Evolutionary conservation across 148 eudicot species (phyloP), one percentile per base, ranked within the genome.

Genomic region (Rhododendron ovatum): DNA sequence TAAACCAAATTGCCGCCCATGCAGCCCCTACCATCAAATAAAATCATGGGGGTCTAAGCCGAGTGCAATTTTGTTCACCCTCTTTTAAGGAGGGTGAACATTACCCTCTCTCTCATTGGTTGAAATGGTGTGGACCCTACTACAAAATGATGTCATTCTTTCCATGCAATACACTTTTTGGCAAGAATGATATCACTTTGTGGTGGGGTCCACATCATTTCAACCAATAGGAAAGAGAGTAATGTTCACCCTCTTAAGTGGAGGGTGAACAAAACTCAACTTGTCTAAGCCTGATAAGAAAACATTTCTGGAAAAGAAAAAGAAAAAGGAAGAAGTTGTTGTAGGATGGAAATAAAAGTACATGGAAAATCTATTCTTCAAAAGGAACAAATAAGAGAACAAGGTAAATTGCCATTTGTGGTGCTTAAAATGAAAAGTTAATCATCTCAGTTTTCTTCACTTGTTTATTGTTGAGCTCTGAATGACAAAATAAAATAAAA

Each of bases 341-440:
- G 57, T 33, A 20, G 39, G 76, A 4, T 30, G 37, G 33, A 15
- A 69, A 69, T 30, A 69, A 69, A 11, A 69, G 75, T 30, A 28
- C 35, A 28, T 63, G 17, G 75, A 69, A 69, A 26, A 69, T 69
- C 15, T 1, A 12, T 69, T 69, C 63, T 5, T 26, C n/a, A 28
- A 47, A 22, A 79, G 26, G 37, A 79, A 47, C n/a, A 24, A 26
- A 48, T 47, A 78, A 48, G 53, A 51, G 61, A 33, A 81, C 65
- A 81, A 26, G 83, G 43, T 81, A 81, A 80, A 81, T 28, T 81
- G 63, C 7, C 82, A 79, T 17, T 15, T 24, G 59, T 28, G 82
- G 82, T 50, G 20, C 82, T 48, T 48, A 78, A 50, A n/a, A 13
- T 24, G 57, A 47, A 14, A 26, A 47, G 37, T 80, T 14, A 50